Base-by-base conservation (phyloP, 2,329 filamentous ascomycete species). In the Pseudogymnoascus sp. region DNA sequence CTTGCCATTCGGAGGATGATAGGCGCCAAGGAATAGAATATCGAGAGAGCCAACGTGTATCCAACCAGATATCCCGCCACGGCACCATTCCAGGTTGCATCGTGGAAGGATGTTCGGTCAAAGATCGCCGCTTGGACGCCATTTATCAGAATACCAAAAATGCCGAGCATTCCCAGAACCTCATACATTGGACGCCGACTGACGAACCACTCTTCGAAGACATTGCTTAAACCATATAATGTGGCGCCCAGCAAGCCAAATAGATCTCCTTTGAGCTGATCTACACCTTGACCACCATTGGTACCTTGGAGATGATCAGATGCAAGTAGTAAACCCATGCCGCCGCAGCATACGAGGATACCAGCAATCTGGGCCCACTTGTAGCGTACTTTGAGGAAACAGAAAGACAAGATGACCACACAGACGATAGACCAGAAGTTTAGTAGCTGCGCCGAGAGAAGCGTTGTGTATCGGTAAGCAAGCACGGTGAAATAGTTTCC, bases 361-460 rank as follows among this genome's bases (percentile, higher is more conserved):
- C 95, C 95, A 33, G 84, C 69, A 70, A 96, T 85, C 79, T 97
- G 95, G 63, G 90, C 86, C 73, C 84, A 79, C 78, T 92, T 91
- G 82, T 99, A 99, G 70, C 95, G 90, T 49, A 99, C 95, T 68
- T 82, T 83, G 63, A 99, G 84, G 69, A 97, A 80, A 66, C 87
- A 68, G 77, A 96, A 93, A 28, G 91, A 96, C 67, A 97, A 78
- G 65, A 89, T 73, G 18, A 97, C 91, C 21, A 99, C 95, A 66
- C 93, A 87, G 60, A 96, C 90, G 68, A 99, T 97, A 69, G 93
- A 90, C 93, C 93, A 97, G 79, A 97, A 97, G 81, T 97, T 97
- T 78, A 99, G 91, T 61, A 99, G 83, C 80, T 97, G 93, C 14
- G 92, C 92, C 18, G 89, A 95, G 59, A 97, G 83, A 69, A 97